Base-by-base conservation (phyloP, 176 grass and related monocot species). In the Triticum monococcum region DNA sequence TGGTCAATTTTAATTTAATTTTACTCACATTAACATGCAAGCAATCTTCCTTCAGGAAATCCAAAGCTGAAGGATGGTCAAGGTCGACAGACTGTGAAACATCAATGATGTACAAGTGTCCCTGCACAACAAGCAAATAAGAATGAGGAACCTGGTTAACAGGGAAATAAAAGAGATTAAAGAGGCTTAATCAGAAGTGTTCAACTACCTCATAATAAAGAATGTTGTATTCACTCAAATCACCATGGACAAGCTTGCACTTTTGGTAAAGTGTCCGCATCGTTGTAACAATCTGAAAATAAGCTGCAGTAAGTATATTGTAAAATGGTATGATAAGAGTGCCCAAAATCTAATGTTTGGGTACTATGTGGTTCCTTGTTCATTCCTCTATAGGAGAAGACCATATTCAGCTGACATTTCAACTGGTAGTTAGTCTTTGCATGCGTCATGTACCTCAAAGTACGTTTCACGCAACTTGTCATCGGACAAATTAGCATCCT, bases 141-240 rank as follows among this genome's bases (percentile, higher is more conserved):
- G 28, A 25, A 76, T 67, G 68, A 61, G 8, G 64, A 75, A 72
- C 33, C 52, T 24, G 17, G 18, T 85, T 36, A 20, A 33, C 65
- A 63, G n/a, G 31, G 68, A 84, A 26, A 30, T 43, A 59, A 30
- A 72, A 85, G 13, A 79, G 40, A 43, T 17, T 75, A 64, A 83
- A 57, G 33, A 92, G 50, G 9, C 8, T 89, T 83, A 48, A 63
- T n/a, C 5, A 72, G 64, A 30, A 68, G 68, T 86, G 57, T 23
- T 84, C 18, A 75, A 52, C 38, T 89, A 99, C 97, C 94, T 96
- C 97, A 37, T 83, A 99, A 92, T 99, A 96, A 82, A 99, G 93
- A 84, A 99, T 94, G 80, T 99, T 99, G 87, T 99, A 99, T 88
- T 99, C 97, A 87, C 97, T 99, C 80, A 99, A 88, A 87, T 99